Evolutionary conservation across 352 stramenopile genomes (phyloP), one percentile per base, ranked within the genome.

Genomic region (Globisporangium orthogonon): DNA sequence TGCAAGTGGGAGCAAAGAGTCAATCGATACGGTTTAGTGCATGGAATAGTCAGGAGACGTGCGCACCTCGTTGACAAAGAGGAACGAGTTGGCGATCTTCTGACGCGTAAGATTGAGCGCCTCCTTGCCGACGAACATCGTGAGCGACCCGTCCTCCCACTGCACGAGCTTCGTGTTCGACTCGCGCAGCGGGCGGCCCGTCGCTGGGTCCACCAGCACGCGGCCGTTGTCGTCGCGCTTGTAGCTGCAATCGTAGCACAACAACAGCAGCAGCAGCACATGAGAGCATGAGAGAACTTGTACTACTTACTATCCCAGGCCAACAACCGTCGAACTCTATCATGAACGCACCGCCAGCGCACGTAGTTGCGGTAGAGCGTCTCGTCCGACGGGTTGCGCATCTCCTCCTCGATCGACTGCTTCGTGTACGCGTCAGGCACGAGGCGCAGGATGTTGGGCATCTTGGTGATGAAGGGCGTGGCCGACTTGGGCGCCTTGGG

Each of bases 341-440:
- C 28, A 50, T 23, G 28, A 1, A 56, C 60, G 59, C 70, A 85
- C 48, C 84, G 70, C 84, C 84, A 94, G 33, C 84, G 84, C 49
- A 92, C 82, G 62, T 92, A 92, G 65, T 92, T 94, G 45, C 84
- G 84, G 60, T 94, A 94, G 48, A 94, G 61, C 59, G 64, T 89
- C 62, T 94, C 84, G 51, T 94, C 84, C 18, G 80, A 89, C 48
- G 78, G 83, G 57, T 92, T 86, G n/a, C 56, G 67, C 80, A 91
- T 94, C 61, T 94, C 84, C 3, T 87, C 76, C 44, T 73, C 56
- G 40, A 94, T 94, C 18, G 73, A 60, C 31, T 88, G 71, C 61
- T 81, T 79, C 13, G 84, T 92, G 62, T 91, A 94, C 4, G 78
- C 71, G 43, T 91, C 77, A 0, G 78, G 82, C 51, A 94, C 74